Evolutionary conservation across 2,329 filamentous ascomycete species (phyloP), one percentile per base, ranked within the genome.

Genomic region (Orbilia brochopaga): DNA sequence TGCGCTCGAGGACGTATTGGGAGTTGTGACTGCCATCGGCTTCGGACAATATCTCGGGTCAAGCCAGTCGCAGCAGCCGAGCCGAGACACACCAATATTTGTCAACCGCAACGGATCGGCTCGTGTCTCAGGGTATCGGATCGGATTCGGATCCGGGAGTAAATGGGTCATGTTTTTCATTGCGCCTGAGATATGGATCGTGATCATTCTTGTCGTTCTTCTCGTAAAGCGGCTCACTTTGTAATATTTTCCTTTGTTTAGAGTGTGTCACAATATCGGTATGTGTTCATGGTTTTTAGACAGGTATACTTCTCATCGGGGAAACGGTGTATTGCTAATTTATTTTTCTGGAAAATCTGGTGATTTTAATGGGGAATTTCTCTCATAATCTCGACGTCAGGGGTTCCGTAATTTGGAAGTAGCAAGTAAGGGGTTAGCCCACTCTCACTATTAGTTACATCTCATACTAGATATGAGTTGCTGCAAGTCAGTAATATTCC

Each of bases 131-230:
- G 67, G 67, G 15, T 72, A 65, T 57, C 23, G 67, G 40, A 72
- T 72, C 19, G 67, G 67, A 1, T 65, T 72, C 19, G 67, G 67
- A 1, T 65, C 67, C 21, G 67, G 60, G 1, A 65, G 60, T 21
- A 51, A 27, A n/a, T 72, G 67, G 67, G 67, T 54, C 1, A 50
- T 72, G 10, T 50, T 72, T 10, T 72, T 72, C 24, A 72, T 72
- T 13, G 67, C 60, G 1, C 67, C 67, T 8, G 55, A 72, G 15
- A 60, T 61, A 37, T 72, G 67, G 67, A 23, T 61, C n/a, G 56
- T 63, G 8, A 21, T 72, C 11, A 32, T 72, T 44, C 56, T 72
- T 21, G 59, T 19, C 8, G 15, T 53, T 32, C 55, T 72, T 23
- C 40, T 72, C 17, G 37, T 56, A 8, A 61, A 53, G 24, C 40